Conservation (phyloP, 495 filamentous ascomycete genomes). For the Pyrenula massariospora region DNA sequence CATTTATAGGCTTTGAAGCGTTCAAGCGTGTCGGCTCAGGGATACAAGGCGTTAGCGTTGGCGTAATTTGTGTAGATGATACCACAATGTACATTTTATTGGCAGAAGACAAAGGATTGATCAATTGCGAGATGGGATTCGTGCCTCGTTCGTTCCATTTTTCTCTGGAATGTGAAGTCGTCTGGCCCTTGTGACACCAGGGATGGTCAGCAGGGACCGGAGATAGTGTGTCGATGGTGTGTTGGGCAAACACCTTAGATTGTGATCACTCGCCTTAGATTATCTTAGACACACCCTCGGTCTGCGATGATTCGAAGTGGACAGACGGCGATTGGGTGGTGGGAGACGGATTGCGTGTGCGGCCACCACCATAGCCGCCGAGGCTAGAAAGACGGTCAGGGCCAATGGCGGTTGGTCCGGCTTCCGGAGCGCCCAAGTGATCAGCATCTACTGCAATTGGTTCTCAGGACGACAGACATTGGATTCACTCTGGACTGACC, state of each 20-base stretch:
- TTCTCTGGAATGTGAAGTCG: not conserved
- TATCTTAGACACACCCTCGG: not conserved
- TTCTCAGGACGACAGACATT: not conserved
- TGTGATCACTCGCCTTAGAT: not conserved
- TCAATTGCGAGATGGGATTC: too few relatives aligned
- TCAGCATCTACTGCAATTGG: not conserved
- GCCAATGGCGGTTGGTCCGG: not conserved
- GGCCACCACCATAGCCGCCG: not conserved
- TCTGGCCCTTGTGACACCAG: not conserved
- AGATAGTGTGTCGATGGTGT: not conserved
- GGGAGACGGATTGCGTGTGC: not conserved
- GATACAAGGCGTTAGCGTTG: not conserved
- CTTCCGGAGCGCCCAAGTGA: not conserved
- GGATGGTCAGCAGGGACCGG: too few relatives aligned
- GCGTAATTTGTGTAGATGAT: not conserved
- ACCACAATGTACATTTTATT: not conserved
- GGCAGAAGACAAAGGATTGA: too few relatives aligned
- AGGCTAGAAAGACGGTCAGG: not conserved
- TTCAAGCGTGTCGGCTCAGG: not conserved
- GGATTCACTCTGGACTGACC: too few relatives aligned
- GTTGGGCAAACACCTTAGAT: not conserved
- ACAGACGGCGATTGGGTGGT: not conserved
- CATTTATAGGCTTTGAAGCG: not conserved
- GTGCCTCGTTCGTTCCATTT: too few relatives aligned
- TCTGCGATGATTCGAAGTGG: not conserved